A percentile compares a stretch with the other conserved stretches of the same genome.
Evolutionary conservation across 2,329 filamentous ascomycete species (phyloP).

Genomic region (Dendryphion nanum): DNA sequence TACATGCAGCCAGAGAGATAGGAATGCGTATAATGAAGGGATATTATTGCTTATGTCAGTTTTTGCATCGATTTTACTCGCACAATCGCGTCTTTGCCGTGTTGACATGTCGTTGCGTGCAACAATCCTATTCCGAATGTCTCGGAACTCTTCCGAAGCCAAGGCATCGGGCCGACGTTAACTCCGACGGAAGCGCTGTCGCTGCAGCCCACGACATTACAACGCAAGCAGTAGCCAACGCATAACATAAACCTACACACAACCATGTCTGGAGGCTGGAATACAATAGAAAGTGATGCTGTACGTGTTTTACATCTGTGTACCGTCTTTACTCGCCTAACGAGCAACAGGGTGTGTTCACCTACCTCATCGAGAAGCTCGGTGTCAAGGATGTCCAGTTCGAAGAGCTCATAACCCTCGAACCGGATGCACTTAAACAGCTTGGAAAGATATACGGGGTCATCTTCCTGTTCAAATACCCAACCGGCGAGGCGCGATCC

Average conservation of each 20-base stretch:
- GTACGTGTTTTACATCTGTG: conserved; percentile 61
- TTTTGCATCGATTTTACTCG: too few species aligned
- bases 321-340: too few species aligned
- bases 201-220: conserved; percentile 1
- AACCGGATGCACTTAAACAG: conserved; percentile 68
- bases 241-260: background rate
- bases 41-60: too few species aligned
- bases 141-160: background rate
- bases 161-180: conserved; percentile 1
- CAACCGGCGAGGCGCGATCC: conserved; percentile 64
- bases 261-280: conserved; percentile 71
- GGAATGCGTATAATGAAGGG: too few species aligned
- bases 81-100: too few species aligned
- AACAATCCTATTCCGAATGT: background rate
- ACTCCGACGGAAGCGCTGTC: background rate
- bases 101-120: too few species aligned
- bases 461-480: conserved; percentile 99
- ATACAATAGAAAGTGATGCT: conserved; percentile 96
- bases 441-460: conserved; percentile 75
- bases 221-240: background rate
- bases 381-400: conserved; percentile 94
- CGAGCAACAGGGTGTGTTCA: conserved; percentile 78
- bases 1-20: too few species aligned
- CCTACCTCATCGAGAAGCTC: conserved; percentile 87
- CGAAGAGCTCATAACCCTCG: conserved; percentile 90